Conservation (phyloP, 768 basidiomycete genomes). For the Termitomyces sp. region DNA sequence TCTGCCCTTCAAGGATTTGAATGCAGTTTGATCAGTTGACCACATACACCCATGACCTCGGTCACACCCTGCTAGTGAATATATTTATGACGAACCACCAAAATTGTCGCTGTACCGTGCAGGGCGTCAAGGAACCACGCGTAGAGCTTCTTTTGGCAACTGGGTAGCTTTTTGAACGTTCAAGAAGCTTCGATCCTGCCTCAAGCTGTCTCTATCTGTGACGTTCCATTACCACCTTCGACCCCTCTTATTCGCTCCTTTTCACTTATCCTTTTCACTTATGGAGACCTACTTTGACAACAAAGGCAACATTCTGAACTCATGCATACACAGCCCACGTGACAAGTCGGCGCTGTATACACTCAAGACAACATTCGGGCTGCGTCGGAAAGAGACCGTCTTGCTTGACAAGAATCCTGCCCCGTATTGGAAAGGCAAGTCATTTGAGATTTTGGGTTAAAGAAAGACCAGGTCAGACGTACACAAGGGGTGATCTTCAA, state of each 20-base stretch:
- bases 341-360: constrained; percentile 42
- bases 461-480: constrained; percentile 33
- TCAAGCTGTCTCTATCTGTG: not conserved
- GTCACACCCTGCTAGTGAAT: not conserved
- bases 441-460: constrained; percentile 39
- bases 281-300: constrained; percentile 54
- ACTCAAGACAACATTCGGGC: constrained; percentile 36
- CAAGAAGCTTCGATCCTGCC: constrained; percentile 1
- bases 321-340: constrained; percentile 34
- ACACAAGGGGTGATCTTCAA: constrained; percentile 33
- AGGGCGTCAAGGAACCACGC: not conserved
- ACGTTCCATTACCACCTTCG: not conserved
- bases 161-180: not conserved
- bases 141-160: not conserved
- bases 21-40: not conserved
- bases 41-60: constrained; percentile 1
- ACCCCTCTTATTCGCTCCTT: not conserved
- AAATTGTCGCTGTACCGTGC: not conserved
- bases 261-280: too few relatives aligned
- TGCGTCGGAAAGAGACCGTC: constrained; percentile 37
- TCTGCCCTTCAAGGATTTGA: not conserved
- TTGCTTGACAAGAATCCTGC: constrained; percentile 44
- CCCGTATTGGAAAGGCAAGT: constrained; percentile 42
- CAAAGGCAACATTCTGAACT: constrained; percentile 42
- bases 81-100: not conserved